Evolutionary conservation across 2,329 filamentous ascomycete genomes (phyloP), one percentile per base, ranked within the genome.

Genomic region (Coniochaeta ligniaria): DNA sequence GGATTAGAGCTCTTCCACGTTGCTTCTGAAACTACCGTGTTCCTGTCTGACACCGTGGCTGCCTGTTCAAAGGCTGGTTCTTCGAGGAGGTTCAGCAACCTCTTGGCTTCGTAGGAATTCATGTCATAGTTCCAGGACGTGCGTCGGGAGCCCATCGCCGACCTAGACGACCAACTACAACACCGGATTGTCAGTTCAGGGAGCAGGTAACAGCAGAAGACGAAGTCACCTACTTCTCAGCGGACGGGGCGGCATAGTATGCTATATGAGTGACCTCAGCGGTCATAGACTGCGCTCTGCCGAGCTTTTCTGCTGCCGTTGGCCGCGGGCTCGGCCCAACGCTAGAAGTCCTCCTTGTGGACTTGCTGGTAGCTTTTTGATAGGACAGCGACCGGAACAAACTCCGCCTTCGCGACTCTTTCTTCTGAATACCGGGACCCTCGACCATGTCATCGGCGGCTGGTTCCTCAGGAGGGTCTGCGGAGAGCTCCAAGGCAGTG

Each of bases 81-180:
- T 62, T 76, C 75, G 17, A 69, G 69, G 33, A 77, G 66, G 58
- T 76, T 76, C 43, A 79, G 66, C 9, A 80, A 65, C 7, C 76
- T 73, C 63, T 76, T 73, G n/a, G 76, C 74, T 65, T 78, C 77
- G 66, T 80, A 80, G 28, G 77, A 78, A 31, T 70, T 70, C 58
- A 75, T 61, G 60, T 80, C 74, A 67, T 79, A 78, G 60, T 75
- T 76, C 65, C 74, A 74, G 6, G 77, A 78, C 6, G 71, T 67
- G 55, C 73, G 75, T 43, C 72, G 54, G n/a, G 54, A 57, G 28
- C 31, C 28, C 54, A 57, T 57, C 26, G 54, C 38, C 7, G 54
- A 57, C 54, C 54, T 35, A 45, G 67, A 60, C 26, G 72, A 69
- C 66, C 71, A 69, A 56, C 72, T 77, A 58, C 56, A 65, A 45